These are phyloP conservation scores for Schwanniomyces polymorphus DNA, from an alignment of 805 yeast genomes.

Conservation along the genomic window DNA sequence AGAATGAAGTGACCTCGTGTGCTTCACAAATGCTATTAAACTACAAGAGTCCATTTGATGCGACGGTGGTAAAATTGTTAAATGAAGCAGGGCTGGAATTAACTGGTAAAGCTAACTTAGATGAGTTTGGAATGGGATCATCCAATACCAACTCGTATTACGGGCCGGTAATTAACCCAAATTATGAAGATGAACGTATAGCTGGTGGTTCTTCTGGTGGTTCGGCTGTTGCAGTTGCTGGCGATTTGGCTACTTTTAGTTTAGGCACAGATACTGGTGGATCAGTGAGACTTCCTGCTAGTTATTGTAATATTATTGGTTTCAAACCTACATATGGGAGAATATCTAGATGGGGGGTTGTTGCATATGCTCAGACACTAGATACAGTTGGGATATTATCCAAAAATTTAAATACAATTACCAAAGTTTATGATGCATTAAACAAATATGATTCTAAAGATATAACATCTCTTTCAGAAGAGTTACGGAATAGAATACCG, in stretches of 20 bases:
- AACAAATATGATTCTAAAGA: constrained; percentile 70
- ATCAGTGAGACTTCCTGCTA: constrained; percentile 88
- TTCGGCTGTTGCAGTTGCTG: constrained; percentile 87
- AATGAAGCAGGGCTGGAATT: constrained; percentile 49
- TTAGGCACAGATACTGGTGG: constrained; percentile 99
- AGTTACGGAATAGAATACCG: constrained; percentile 29
- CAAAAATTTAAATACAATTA: constrained; percentile 43
- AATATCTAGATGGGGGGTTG: constrained; percentile 86
- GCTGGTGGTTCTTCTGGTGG: constrained; percentile 98
- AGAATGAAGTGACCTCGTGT: constrained; percentile 70
- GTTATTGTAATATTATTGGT: constrained; percentile 80
- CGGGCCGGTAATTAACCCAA: constrained; percentile 62
- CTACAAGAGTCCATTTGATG: constrained; percentile 76
- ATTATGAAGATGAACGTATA: constrained; percentile 25
- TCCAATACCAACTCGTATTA: constrained; percentile 54
- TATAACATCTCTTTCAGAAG: constrained; percentile 62
- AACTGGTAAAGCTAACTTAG: constrained; percentile 87
- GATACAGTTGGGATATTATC: constrained; percentile 91
- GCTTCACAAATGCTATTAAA: constrained; percentile 61
- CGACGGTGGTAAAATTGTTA: constrained; percentile 68
- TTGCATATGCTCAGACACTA: constrained; percentile 89
- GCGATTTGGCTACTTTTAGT: constrained; percentile 67
- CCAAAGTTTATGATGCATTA: constrained; percentile 52
- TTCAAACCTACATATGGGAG: constrained; percentile 95
- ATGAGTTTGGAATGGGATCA: constrained; percentile 98